Evolutionary conservation across 352 stramenopile species (phyloP).

Genomic region (Phytopythium helicoides): DNA sequence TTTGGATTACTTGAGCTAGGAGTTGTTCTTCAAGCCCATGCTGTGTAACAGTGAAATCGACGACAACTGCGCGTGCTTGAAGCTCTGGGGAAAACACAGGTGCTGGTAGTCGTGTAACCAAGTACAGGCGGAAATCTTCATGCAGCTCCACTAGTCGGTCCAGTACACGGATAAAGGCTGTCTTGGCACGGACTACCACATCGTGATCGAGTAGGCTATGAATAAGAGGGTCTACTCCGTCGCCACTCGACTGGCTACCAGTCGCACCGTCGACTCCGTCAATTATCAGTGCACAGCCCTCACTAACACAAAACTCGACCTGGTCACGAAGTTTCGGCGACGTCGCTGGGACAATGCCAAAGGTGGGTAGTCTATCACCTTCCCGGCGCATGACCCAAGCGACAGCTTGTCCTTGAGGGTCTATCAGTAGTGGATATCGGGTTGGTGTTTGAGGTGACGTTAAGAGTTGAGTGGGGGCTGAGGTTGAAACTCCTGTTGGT

Average conservation of each 20-base stretch:
- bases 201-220: constrained; percentile 67
- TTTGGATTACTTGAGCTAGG: constrained; percentile 88
- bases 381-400: constrained; percentile 84
- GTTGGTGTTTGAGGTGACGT: constrained; percentile 5
- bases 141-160: constrained; percentile 69
- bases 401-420: constrained; percentile 89
- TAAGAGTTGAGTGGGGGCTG: background rate
- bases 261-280: constrained; percentile 55
- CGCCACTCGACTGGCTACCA: background rate
- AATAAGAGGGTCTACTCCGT: constrained; percentile 59
- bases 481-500: background rate
- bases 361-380: constrained; percentile 48
- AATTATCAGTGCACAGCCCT: constrained; percentile 85
- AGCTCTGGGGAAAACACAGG: constrained; percentile 72
- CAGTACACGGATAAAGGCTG: constrained; percentile 64
- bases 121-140: constrained; percentile 62
- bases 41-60: constrained; percentile 93
- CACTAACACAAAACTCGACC: constrained; percentile 84
- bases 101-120: constrained; percentile 65
- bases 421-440: constrained; percentile 85
- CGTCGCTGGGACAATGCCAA: constrained; percentile 57
- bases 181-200: constrained; percentile 55
- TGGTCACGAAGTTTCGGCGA: constrained; percentile 79
- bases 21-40: constrained; percentile 91
- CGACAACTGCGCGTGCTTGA: constrained; percentile 59